A percentile compares a stretch with the other conserved stretches of the same genome.
phyloP scores from a whole-genome alignment of 306 rosid genomes.

The Quercus robur region DNA sequence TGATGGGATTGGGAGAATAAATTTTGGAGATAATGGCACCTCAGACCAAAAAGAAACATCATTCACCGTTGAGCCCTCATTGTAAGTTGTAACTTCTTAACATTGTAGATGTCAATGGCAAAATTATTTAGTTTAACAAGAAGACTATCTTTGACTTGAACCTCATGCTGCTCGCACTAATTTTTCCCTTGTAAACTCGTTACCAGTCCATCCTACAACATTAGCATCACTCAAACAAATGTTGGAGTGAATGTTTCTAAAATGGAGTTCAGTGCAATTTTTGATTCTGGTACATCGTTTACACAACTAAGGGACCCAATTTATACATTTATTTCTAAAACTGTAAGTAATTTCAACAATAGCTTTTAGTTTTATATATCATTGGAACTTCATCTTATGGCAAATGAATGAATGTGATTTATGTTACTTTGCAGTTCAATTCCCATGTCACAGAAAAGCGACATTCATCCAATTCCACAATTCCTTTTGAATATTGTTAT shows the following conservation, averaged over 20 bases:
- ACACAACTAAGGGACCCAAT: slow-evolving; percentile 70
- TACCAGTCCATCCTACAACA: slow-evolving; percentile 66
- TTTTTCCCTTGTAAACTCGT: slow-evolving; percentile 14
- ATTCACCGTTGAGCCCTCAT: slow-evolving; percentile 32
- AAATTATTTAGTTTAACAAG: neutral
- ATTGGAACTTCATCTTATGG: slow-evolving; percentile 3
- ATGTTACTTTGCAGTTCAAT: slow-evolving; percentile 54
- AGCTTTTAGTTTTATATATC: slow-evolving; percentile 1
- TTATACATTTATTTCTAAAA: slow-evolving; percentile 51
- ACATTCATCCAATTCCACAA: slow-evolving; percentile 2
- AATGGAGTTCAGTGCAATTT: slow-evolving; percentile 57
- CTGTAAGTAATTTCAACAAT: slow-evolving; percentile 43
- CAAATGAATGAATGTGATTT: neutral
- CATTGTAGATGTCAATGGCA: neutral
- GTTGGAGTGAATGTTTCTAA: slow-evolving; percentile 41
- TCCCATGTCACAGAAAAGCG: slow-evolving; percentile 31
- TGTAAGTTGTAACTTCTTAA: slow-evolving; percentile 41
- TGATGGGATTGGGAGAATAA: slow-evolving; percentile 72
- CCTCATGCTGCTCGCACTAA: slow-evolving; percentile 15
- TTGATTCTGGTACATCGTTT: slow-evolving; percentile 85
- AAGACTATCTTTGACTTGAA: neutral
- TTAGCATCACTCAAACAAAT: slow-evolving; percentile 62
- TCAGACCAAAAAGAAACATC: slow-evolving; percentile 69
- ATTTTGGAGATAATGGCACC: slow-evolving; percentile 74
- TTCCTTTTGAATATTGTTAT: slow-evolving; percentile 86